Conservation (phyloP, 306 rosid genomes). For the Prunus campanulata region DNA sequence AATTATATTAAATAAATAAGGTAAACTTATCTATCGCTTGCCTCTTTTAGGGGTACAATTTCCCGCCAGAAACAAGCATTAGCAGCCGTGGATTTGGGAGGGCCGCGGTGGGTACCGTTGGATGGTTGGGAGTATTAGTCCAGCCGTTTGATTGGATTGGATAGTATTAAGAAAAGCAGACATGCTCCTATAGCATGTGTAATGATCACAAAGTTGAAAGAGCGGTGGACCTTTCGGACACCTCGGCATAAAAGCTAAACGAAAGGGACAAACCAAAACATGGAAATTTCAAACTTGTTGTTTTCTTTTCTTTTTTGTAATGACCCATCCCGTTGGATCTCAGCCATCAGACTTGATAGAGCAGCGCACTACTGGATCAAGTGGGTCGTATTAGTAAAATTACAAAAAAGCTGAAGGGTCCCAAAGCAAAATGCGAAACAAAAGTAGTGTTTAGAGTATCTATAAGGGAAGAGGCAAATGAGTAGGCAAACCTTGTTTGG, state of each 20-base stretch:
- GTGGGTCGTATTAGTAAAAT: neutral
- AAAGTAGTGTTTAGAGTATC: too few species aligned
- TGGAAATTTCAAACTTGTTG: neutral
- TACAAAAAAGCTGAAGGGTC: too few species aligned
- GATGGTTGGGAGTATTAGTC: slow-evolving; percentile 11
- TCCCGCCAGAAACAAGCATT: slow-evolving; percentile 54
- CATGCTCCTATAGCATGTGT: slow-evolving; percentile 42
- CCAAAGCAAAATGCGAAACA: too few species aligned
- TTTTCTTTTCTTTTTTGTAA: neutral
- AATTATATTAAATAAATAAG: neutral
- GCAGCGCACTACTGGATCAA: neutral
- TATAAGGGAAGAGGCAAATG: too few species aligned
- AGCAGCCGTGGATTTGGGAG: slow-evolving; percentile 31
- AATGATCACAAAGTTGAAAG: slow-evolving; percentile 48
- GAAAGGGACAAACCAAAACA: slow-evolving; percentile 7
- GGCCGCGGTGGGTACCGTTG: slow-evolving; percentile 9
- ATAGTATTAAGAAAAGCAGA: slow-evolving; percentile 25
- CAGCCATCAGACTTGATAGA: neutral
- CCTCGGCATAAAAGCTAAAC: slow-evolving; percentile 22
- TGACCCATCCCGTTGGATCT: neutral
- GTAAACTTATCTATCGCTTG: neutral
- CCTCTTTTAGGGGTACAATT: slow-evolving; percentile 16
- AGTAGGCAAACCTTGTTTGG: too few species aligned
- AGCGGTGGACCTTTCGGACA: slow-evolving; percentile 26
- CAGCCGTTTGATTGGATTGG: slow-evolving; percentile 32